phyloP scores from a whole-genome alignment of 805 yeast genomes.

The Ogataea polymorpha region DNA sequence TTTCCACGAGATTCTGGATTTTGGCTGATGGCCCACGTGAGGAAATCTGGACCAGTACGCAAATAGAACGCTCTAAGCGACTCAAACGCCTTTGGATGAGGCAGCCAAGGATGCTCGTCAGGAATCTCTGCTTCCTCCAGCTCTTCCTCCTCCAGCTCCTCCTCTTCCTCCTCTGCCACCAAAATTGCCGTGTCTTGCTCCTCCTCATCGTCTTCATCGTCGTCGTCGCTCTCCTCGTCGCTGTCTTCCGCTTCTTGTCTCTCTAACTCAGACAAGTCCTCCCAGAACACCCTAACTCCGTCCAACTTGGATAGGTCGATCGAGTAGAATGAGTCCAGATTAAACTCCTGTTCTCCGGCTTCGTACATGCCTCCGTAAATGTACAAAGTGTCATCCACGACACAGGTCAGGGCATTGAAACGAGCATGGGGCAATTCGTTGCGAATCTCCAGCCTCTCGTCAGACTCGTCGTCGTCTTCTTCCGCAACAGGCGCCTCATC shows the following conservation, averaged over 20 bases:
- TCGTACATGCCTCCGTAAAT: conserved; percentile 93
- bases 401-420: conserved; percentile 82
- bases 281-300: conserved; percentile 89
- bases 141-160: conserved; percentile 67
- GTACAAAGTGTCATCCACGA: conserved; percentile 77
- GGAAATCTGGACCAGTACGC: conserved; percentile 80
- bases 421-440: conserved; percentile 80
- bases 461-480: conserved; percentile 35
- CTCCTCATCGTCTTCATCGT: conserved; percentile 60
- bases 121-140: conserved; percentile 66
- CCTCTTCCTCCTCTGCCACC: conserved; percentile 44
- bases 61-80: conserved; percentile 76
- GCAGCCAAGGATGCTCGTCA: conserved; percentile 94
- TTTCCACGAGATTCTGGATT: conserved; percentile 86
- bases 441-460: conserved; percentile 48
- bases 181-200: conserved; percentile 44
- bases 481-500: conserved; percentile 34
- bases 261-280: conserved; percentile 62
- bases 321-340: conserved; percentile 80
- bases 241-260: conserved; percentile 60
- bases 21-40: conserved; percentile 90
- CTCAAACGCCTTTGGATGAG: conserved; percentile 95
- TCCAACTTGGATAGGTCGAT: conserved; percentile 83
- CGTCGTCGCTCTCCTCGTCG: conserved; percentile 63
- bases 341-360: conserved; percentile 78